These are phyloP conservation scores for Coelastrella sp. DNA, from an alignment of 139 green algal species.

Conservation along the genomic window DNA sequence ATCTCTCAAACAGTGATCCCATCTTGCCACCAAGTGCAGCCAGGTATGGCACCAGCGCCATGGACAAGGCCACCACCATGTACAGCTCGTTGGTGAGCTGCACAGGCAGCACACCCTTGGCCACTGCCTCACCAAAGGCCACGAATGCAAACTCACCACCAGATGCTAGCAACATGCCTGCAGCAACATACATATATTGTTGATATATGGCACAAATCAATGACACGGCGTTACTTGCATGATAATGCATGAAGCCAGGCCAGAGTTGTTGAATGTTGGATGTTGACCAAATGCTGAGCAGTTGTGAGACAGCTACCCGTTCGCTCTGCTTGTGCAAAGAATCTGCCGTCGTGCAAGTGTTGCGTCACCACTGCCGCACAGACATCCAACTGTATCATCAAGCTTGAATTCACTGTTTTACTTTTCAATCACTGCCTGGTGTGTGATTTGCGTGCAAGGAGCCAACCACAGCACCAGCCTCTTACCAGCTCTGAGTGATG, in stretches of 20 bases:
- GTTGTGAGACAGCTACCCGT: no score
- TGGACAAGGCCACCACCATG: slow-evolving; percentile 96
- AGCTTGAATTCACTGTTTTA: neutral
- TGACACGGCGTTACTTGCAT: no score
- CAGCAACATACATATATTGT: neutral
- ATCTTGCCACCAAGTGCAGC: slow-evolving; percentile 86
- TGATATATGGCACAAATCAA: no score
- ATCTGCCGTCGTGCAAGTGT: no score
- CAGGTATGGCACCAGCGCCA: slow-evolving; percentile 97
- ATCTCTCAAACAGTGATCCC: slow-evolving; percentile 83
- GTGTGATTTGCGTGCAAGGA: no score
- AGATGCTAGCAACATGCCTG: slow-evolving; percentile 89
- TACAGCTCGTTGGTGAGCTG: slow-evolving; percentile 91
- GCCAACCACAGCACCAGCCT: neutral
- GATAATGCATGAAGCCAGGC: no score
- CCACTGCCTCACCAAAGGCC: slow-evolving; percentile 92
- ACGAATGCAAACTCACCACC: slow-evolving; percentile 99
- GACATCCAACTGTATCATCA: neutral
- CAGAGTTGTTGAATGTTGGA: no score
- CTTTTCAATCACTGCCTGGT: no score
- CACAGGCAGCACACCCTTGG: slow-evolving; percentile 70
- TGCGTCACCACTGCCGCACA: no score
- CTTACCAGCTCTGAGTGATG: slow-evolving; percentile 63
- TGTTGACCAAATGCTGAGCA: no score
- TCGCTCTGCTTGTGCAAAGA: no score